Evolutionary conservation across 768 basidiomycete genomes (phyloP).

Genomic region (Russula foetens): DNA sequence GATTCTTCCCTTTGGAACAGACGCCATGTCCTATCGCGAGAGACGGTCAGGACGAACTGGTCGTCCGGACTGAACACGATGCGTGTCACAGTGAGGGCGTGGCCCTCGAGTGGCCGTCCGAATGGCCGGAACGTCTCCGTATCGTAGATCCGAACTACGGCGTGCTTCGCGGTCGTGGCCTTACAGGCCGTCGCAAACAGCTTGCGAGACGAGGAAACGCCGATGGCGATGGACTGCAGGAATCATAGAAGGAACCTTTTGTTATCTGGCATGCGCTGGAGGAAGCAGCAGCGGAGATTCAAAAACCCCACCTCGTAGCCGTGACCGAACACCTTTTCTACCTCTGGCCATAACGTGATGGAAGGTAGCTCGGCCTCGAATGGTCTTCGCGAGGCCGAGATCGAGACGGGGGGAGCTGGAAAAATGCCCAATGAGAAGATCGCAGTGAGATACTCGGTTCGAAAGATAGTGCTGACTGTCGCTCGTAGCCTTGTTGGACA

Average conservation of each 20-base stretch:
- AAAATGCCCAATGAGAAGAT: not conserved
- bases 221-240: conserved; percentile 67
- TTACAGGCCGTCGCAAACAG: conserved; percentile 88
- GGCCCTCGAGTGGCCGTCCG: conserved; percentile 71
- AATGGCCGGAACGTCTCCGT: conserved; percentile 61
- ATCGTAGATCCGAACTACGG: conserved; percentile 77
- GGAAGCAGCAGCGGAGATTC: not conserved
- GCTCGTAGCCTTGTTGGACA: conserved; percentile 88
- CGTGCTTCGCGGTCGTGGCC: conserved; percentile 81
- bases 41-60: conserved; percentile 68
- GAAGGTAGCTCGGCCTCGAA: conserved; percentile 88
- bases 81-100: conserved; percentile 82
- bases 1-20: conserved; percentile 49
- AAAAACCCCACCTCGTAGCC: conserved; percentile 85
- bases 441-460: not conserved
- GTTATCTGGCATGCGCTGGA: not conserved
- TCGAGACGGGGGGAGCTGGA: conserved; percentile 21
- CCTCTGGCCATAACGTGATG: conserved; percentile 91
- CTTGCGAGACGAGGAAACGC: conserved; percentile 58
- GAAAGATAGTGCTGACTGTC: conserved; percentile 40
- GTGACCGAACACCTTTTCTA: conserved; percentile 95
- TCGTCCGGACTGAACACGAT: conserved; percentile 89
- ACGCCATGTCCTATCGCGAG: conserved; percentile 89
- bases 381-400: conserved; percentile 37
- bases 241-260: not conserved